Evolutionary conservation across 75 land plant species (phyloP).

Genomic region (Pseudotsuga menziesii): DNA sequence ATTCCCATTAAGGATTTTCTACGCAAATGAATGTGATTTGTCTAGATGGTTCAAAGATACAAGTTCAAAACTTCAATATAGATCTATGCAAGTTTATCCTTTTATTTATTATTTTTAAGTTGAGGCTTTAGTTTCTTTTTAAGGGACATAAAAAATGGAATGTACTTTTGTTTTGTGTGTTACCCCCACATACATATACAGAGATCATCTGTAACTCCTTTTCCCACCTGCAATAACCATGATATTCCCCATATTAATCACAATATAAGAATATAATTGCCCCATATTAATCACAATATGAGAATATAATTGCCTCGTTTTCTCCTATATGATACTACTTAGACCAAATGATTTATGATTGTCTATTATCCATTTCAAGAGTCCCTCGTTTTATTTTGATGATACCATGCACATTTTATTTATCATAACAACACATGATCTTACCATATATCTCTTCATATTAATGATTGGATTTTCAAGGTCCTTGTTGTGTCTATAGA

Average conservation of each 20-base stretch:
- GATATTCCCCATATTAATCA: not conserved
- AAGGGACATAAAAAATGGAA: no score
- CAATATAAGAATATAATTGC: not conserved
- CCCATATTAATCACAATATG: no score
- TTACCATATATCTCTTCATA: slow-evolving; percentile 59
- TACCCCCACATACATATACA: no score
- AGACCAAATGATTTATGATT: not conserved
- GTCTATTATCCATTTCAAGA: not conserved
- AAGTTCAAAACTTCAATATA: no score
- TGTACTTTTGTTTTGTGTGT: no score
- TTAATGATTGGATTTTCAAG: slow-evolving; percentile 35
- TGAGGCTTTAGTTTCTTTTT: no score
- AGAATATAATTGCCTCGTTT: no score
- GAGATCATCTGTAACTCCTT: slow-evolving; percentile 69
- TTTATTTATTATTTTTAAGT: no score
- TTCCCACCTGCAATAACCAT: slow-evolving; percentile 66
- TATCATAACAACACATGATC: not conserved
- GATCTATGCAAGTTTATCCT: no score
- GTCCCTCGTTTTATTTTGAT: not conserved
- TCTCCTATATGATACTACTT: not conserved
- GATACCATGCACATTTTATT: not conserved
- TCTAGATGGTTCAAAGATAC: no score
- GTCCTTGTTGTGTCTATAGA: slow-evolving; percentile 28
- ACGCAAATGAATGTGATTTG: no score
- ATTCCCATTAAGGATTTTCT: no score